phyloP scores from a whole-genome alignment of 2,329 filamentous ascomycete genomes.

The Paracoccidioides lutzii region DNA sequence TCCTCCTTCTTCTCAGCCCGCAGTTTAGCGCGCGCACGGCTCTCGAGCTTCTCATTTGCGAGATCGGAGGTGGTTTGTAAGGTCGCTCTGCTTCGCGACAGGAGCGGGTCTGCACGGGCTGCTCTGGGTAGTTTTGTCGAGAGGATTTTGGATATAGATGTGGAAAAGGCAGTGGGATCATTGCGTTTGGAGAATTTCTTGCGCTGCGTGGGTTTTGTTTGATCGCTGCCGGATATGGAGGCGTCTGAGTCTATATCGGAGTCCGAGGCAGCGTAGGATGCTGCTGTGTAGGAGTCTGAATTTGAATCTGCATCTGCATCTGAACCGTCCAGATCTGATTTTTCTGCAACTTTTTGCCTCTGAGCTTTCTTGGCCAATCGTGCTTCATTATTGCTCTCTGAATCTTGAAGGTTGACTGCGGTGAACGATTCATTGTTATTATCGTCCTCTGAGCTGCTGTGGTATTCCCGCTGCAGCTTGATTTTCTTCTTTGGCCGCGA shows the following conservation, averaged over 20 bases:
- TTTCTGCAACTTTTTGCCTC: background rate
- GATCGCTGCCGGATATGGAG: slow-evolving; percentile 28
- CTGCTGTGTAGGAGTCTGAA: slow-evolving; percentile 11
- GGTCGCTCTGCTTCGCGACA: slow-evolving; percentile 67
- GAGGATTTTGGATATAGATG: slow-evolving; percentile 84
- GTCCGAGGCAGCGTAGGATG: slow-evolving; percentile 9
- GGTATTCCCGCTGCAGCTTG: slow-evolving; percentile 50
- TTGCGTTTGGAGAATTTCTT: slow-evolving; percentile 56
- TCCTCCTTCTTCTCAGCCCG: slow-evolving; percentile 68
- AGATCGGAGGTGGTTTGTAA: slow-evolving; percentile 58
- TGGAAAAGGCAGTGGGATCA: slow-evolving; percentile 82
- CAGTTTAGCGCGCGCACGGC: slow-evolving; percentile 65
- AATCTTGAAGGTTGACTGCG: slow-evolving; percentile 2
- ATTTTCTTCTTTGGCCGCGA: slow-evolving; percentile 44
- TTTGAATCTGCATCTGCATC: slow-evolving; percentile 10
- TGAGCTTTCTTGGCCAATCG: slow-evolving; percentile 16
- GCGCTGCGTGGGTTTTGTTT: slow-evolving; percentile 20
- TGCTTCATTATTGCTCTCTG: slow-evolving; percentile 12
- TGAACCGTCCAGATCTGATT: slow-evolving; percentile 13
- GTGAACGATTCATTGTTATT: slow-evolving; percentile 18
- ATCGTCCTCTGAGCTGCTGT: slow-evolving; percentile 48
- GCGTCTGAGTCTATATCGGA: slow-evolving; percentile 21
- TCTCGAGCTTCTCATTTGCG: slow-evolving; percentile 64
- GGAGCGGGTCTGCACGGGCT: slow-evolving; percentile 78
- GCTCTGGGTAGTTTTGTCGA: slow-evolving; percentile 72